Conservation (phyloP, 2,329 filamentous ascomycete genomes). For the Paraphaeosphaeria minitans region DNA sequence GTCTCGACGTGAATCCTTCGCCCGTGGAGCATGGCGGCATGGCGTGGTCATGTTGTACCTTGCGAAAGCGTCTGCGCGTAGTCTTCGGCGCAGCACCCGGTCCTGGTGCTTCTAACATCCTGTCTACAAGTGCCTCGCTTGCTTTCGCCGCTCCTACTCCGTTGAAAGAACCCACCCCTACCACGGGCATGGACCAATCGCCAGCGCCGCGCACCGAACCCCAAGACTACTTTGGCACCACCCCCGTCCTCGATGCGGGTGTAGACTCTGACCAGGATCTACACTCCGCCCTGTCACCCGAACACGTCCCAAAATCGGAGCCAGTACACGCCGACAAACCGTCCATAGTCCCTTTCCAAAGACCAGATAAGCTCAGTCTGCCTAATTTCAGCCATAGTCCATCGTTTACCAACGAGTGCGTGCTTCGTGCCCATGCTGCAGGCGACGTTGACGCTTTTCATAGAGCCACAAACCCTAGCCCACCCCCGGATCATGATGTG, state of each 20-base stretch:
- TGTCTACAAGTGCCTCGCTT: constrained; percentile 43
- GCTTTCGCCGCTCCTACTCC: constrained; percentile 33
- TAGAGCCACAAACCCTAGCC: constrained; percentile 37
- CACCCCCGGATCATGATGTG: constrained; percentile 41
- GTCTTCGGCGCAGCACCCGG: constrained; percentile 58
- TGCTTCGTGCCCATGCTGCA: constrained; percentile 47
- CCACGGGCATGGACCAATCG: constrained; percentile 12
- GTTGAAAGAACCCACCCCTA: constrained; percentile 24
- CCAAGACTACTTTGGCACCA: constrained; percentile 51
- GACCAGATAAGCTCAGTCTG: constrained; percentile 23
- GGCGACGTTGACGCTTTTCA: constrained; percentile 49
- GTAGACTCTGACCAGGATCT: constrained; percentile 18
- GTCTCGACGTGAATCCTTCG: constrained; percentile 56
- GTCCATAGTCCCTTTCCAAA: constrained; percentile 11
- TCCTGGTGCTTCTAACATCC: constrained; percentile 21
- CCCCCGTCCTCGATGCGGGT: constrained; percentile 20
- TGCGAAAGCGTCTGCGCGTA: constrained; percentile 71
- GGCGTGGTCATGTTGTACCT: constrained; percentile 71
- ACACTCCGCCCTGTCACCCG: constrained; percentile 14
- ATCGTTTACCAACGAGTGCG: constrained; percentile 48
- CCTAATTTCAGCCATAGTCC: constrained; percentile 28
- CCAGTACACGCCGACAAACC: neutral
- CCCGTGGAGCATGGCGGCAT: constrained; percentile 65
- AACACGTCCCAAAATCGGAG: constrained; percentile 11
- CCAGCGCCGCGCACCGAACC: constrained; percentile 33